Evolutionary conservation across 1,284 basidiomycete species (phyloP), one percentile per base, ranked within the genome.

Genomic region (Cystobasidium sp.): DNA sequence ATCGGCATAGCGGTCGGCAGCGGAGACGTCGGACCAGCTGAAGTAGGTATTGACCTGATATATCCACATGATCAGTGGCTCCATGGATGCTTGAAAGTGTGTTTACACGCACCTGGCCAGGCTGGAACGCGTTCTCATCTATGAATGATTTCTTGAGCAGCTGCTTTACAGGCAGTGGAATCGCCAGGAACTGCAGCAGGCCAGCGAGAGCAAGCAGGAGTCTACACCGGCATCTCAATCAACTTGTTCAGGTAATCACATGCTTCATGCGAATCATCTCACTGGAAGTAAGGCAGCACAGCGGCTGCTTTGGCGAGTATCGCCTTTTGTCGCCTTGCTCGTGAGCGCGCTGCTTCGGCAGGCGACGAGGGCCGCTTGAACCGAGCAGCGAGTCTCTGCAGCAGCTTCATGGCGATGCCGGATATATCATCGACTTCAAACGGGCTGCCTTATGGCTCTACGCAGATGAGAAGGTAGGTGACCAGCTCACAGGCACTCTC

Each of bases 111-210:
- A 93, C 93, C 84, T 94, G 92, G 3, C 87, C 90, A 5, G 95
- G 94, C 80, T 93, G 91, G 37, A 97, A 84, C 0, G 95, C 94
- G 82, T 97, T 95, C 84, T 97, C 94, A 81, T 95, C 93, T 59
- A 94, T 90, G 81, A 92, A 95, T 18, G 89, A 91, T 5, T 83
- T 81, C 78, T 89, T 86, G 18, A 89, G 90, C 3, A 95, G 84
- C 1, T 83, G 55, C n/a, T 24, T 24, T 1, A 53, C 8, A 3
- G 53, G 58, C n/a, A 68, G 52, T 0, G 79, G 79, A 6, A 79
- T 47, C 0, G 76, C 75, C 46, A 78, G 49, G 53, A 77, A 75
- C 53, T 78, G 79, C 3, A 76, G 24, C 7, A 77, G 31, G 0
- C 79, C 79, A 10, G 74, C 76, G 37, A 78, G 9, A 68, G 79